Evolutionary conservation across 164 flowering plant species (phyloP).

Genomic region (Paratinospora sagittata): DNA sequence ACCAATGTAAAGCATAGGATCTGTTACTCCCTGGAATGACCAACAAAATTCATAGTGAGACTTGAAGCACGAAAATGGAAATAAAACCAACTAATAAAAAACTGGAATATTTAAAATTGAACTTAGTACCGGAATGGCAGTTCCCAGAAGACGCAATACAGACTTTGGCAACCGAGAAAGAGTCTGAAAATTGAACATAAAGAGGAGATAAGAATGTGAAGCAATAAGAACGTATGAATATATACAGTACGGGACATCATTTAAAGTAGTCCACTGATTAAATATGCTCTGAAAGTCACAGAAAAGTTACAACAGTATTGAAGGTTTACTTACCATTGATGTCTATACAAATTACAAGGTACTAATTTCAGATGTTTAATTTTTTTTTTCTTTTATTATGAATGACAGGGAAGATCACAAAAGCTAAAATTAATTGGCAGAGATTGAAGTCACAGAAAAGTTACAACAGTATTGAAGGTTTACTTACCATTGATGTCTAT

Average conservation of each 20-base stretch:
- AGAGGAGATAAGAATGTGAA: not conserved
- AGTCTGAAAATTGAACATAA: constrained; percentile 47
- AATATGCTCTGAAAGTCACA: not conserved
- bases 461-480: too few species aligned
- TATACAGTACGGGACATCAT: not conserved
- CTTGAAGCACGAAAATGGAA: not conserved
- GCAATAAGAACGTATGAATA: not conserved
- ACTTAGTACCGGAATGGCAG: constrained; percentile 69
- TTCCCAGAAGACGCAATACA: constrained; percentile 67
- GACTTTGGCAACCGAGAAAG: constrained; percentile 74
- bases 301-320: not conserved
- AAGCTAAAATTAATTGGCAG: too few species aligned
- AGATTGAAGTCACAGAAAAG: too few species aligned
- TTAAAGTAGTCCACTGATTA: not conserved
- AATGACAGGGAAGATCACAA: too few species aligned
- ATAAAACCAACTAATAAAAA: not conserved
- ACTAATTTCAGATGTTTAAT: not conserved
- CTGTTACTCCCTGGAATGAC: constrained; percentile 86
- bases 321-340: not conserved
- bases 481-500: too few species aligned
- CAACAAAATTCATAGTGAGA: constrained; percentile 6
- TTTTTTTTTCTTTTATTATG: not conserved
- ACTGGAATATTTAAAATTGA: not conserved
- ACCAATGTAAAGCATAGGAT: constrained; percentile 99
- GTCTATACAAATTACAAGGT: not conserved